phyloP scores from a whole-genome alignment of 768 basidiomycete species.

The Hygrocybe coccinea region DNA sequence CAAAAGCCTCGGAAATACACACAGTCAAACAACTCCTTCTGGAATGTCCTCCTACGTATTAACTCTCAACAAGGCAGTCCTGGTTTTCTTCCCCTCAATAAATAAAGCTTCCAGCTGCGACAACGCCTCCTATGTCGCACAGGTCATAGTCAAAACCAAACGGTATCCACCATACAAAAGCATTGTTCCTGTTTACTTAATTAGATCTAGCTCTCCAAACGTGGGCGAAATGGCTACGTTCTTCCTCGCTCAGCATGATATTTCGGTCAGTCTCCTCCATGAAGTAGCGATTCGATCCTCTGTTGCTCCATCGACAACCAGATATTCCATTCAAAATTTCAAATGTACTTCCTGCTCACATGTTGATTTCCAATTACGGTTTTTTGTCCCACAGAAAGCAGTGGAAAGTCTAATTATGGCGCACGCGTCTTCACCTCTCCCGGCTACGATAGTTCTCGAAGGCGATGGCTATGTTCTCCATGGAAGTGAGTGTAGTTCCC shows the following conservation, averaged over 20 bases:
- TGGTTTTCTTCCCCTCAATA: constrained; percentile 31
- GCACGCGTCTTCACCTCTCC: constrained; percentile 29
- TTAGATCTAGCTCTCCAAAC: constrained; percentile 12
- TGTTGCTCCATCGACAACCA: too few species aligned
- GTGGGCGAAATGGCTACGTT: constrained; percentile 26
- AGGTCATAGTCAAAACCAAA: constrained; percentile 31
- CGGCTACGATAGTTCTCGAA: constrained; percentile 24
- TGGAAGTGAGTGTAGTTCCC: constrained; percentile 25
- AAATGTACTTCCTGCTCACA: not conserved
- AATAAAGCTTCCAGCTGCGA: not conserved
- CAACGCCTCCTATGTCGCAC: constrained; percentile 22
- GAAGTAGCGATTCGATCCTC: too few species aligned
- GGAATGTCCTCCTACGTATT: constrained; percentile 23
- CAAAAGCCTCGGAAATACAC: too few species aligned
- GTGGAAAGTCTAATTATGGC: constrained; percentile 31
- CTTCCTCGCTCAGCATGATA: constrained; percentile 31
- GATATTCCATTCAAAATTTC: not conserved
- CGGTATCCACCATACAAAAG: constrained; percentile 16
- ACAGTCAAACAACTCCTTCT: not conserved
- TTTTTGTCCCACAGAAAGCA: constrained; percentile 22
- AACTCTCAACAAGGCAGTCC: constrained; percentile 29
- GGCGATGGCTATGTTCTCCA: constrained; percentile 28
- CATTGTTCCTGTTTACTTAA: not conserved
- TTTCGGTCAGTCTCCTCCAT: constrained; percentile 26
- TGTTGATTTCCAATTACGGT: not conserved